Evolutionary conservation across 2,329 filamentous ascomycete species (phyloP).

Genomic region (Leptosphaerulina australis): DNA sequence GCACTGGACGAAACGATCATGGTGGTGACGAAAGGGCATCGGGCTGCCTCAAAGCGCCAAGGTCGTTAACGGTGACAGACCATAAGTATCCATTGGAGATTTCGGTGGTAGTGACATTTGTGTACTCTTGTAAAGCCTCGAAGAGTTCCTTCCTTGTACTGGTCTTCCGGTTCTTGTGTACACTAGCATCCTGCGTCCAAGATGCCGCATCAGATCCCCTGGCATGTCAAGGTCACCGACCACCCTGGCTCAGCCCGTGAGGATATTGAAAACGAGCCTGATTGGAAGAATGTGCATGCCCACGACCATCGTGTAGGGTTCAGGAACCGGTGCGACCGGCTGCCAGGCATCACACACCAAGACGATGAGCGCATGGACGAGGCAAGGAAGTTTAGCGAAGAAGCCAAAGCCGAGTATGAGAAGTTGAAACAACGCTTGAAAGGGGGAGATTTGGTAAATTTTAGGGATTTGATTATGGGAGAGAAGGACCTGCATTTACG

Average conservation of each 20-base stretch:
- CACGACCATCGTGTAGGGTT: constrained; percentile 52
- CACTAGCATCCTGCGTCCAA: neutral
- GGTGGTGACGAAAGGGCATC: constrained; percentile 9
- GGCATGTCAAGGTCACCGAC: constrained; percentile 34
- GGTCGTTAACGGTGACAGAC: neutral
- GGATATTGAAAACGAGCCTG: constrained; percentile 53
- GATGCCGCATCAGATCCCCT: constrained; percentile 27
- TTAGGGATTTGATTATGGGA: constrained; percentile 40
- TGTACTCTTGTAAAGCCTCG: neutral
- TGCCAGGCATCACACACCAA: constrained; percentile 49
- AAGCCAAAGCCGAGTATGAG: constrained; percentile 34
- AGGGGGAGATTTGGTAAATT: constrained; percentile 48
- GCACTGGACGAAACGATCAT: neutral
- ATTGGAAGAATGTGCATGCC: constrained; percentile 45
- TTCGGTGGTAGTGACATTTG: too few relatives aligned
- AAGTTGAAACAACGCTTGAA: constrained; percentile 33
- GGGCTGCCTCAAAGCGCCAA: neutral
- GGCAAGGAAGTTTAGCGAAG: constrained; percentile 27
- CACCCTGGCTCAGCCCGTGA: constrained; percentile 50
- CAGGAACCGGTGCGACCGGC: constrained; percentile 44
- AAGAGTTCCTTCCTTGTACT: neutral
- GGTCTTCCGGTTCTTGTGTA: too few relatives aligned
- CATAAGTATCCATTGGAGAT: too few relatives aligned
- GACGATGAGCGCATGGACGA: constrained; percentile 35
- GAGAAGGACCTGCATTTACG: constrained; percentile 53